Conservation (phyloP, 1,284 basidiomycete species). For the Trametes hirsuta region DNA sequence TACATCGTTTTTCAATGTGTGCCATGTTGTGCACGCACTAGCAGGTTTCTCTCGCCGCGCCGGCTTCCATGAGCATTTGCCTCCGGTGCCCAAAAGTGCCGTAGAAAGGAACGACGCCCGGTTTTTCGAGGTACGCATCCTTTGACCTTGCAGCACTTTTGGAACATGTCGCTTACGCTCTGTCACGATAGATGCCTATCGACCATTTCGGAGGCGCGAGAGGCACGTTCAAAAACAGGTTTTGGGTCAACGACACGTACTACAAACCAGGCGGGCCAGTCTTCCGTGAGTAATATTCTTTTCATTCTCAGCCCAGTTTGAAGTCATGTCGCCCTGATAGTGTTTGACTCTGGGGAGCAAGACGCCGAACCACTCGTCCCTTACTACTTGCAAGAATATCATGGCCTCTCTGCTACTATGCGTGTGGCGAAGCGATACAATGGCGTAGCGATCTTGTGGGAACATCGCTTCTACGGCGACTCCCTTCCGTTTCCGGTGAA, state of each 20-base stretch:
- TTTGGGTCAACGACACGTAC: constrained; percentile 58
- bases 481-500: constrained; percentile 56
- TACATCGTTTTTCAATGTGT: background rate
- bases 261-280: constrained; percentile 56
- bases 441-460: constrained; percentile 56
- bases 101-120: constrained; percentile 24
- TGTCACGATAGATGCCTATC: constrained; percentile 40
- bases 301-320: background rate
- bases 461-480: constrained; percentile 59
- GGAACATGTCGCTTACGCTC: background rate
- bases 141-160: background rate
- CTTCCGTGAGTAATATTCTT: constrained; percentile 37
- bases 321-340: constrained; percentile 26
- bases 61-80: constrained; percentile 11
- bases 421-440: constrained; percentile 49
- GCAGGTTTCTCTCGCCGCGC: background rate
- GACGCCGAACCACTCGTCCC: constrained; percentile 51
- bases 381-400: constrained; percentile 55
- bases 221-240: constrained; percentile 48
- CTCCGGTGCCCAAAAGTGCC: constrained; percentile 9
- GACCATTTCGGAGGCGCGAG: constrained; percentile 44
- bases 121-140: constrained; percentile 33
- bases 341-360: constrained; percentile 56
- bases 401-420: constrained; percentile 53
- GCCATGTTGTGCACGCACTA: background rate